These are phyloP conservation scores for Cinchona pubescens DNA, from an alignment of 257 asterid genomes.

Conservation along the genomic window DNA sequence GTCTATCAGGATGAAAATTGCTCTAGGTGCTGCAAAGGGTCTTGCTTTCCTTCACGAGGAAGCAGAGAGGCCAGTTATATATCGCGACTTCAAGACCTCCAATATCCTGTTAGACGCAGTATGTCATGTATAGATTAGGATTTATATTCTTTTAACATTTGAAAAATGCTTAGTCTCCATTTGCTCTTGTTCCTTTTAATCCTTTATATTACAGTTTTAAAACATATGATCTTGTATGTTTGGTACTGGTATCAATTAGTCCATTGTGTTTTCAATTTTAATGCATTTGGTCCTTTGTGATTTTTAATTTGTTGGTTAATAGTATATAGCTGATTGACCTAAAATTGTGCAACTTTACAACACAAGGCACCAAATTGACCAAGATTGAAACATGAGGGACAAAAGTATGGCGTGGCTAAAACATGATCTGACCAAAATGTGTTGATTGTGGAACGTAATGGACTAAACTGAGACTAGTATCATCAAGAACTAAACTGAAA, in stretches of 20 bases:
- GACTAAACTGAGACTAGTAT: not conserved
- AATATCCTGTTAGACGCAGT: slow-evolving; percentile 93
- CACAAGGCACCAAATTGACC: not conserved
- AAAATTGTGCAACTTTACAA: not conserved
- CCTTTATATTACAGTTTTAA: not conserved
- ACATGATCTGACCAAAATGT: not conserved
- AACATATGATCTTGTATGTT: not conserved
- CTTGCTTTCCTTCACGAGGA: slow-evolving; percentile 96
- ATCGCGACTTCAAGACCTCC: slow-evolving; percentile 97
- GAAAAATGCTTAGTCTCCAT: not conserved
- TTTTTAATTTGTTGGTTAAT: not conserved
- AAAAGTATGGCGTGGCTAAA: not conserved
- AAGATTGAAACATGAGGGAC: not conserved
- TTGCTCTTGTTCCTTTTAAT: not conserved
- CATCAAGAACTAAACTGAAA: not conserved
- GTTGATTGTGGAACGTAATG: not conserved
- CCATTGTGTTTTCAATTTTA: not conserved
- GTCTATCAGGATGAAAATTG: slow-evolving; percentile 96
- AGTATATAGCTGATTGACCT: not conserved
- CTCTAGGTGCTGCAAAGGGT: slow-evolving; percentile 95
- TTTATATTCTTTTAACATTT: not conserved
- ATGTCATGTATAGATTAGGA: slow-evolving; percentile 29
- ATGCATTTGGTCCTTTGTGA: not conserved
- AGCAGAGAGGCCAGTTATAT: slow-evolving; percentile 92
- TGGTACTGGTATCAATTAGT: not conserved